Conservation (phyloP, 1,284 basidiomycete genomes). For the Ustilago nuda region DNA sequence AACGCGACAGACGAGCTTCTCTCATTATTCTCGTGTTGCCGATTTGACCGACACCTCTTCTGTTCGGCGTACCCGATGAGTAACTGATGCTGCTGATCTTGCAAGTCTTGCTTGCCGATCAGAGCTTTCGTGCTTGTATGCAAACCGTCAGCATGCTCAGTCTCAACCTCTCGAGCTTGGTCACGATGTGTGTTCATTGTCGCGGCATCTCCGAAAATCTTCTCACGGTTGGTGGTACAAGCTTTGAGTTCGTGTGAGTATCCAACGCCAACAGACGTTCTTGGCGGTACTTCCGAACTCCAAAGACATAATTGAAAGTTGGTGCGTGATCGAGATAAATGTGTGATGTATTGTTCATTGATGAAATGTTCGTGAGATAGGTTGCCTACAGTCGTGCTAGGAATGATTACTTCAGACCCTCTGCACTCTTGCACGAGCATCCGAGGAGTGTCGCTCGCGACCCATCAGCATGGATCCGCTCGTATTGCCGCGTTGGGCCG, state of each 20-base stretch:
- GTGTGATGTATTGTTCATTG: background rate
- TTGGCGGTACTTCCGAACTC: background rate
- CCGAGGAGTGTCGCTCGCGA: conserved; percentile 12
- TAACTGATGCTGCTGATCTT: background rate
- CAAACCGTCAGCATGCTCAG: background rate
- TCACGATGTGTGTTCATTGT: background rate
- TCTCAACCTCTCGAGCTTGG: background rate
- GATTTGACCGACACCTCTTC: background rate
- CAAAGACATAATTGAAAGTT: background rate
- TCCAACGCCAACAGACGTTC: background rate
- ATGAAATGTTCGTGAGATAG: background rate
- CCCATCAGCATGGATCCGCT: background rate
- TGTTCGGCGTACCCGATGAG: background rate
- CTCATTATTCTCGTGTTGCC: background rate
- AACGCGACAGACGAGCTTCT: conserved; percentile 13
- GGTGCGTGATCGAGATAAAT: background rate
- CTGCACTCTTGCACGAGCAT: conserved; percentile 10
- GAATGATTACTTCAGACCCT: conserved; percentile 3
- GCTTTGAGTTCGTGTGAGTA: conserved; percentile 2
- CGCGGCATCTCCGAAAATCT: conserved; percentile 4
- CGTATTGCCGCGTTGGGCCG: background rate
- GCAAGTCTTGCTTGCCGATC: background rate
- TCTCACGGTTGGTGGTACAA: conserved; percentile 4
- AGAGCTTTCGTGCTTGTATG: background rate
- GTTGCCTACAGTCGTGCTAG: background rate